A percentile compares a stretch with the other conserved stretches of the same genome.
Conservation (phyloP, 129 eudicot genomes). For the Calendula officinalis region DNA sequence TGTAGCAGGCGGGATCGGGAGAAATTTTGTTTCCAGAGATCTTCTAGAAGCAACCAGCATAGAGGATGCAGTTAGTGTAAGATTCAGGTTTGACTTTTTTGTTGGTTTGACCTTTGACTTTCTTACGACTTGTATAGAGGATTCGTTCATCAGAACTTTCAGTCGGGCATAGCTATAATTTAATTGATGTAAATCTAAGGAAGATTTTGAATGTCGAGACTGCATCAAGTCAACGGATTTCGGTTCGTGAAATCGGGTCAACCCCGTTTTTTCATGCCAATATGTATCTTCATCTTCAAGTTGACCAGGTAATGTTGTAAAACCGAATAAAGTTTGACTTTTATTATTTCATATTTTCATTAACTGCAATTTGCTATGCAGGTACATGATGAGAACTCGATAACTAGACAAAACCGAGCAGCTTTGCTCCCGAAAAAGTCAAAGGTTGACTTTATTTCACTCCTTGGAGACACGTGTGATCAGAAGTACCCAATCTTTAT, state of each 20-base stretch:
- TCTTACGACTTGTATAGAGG: conserved; percentile 44
- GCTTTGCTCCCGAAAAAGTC: conserved; percentile 59
- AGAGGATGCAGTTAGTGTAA: conserved; percentile 74
- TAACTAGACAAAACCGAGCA: conserved; percentile 75
- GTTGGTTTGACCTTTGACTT: background rate
- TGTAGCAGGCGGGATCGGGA: conserved; percentile 69
- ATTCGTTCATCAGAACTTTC: conserved; percentile 63
- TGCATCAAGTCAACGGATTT: conserved; percentile 73
- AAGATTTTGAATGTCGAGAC: conserved; percentile 87
- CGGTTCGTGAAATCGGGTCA: conserved; percentile 53
- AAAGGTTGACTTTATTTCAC: conserved; percentile 60
- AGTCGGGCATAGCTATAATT: conserved; percentile 86
- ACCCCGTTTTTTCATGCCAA: conserved; percentile 95
- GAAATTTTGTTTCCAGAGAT: conserved; percentile 89
- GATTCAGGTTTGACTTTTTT: conserved; percentile 14
- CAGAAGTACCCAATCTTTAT: conserved; percentile 74
- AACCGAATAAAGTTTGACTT: background rate
- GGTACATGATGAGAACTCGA: conserved; percentile 79
- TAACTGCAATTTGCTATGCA: conserved; percentile 27
- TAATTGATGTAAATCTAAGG: conserved; percentile 53
- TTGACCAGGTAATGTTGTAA: conserved; percentile 46
- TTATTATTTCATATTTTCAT: background rate
- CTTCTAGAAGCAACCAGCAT: conserved; percentile 85
- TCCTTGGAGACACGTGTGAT: conserved; percentile 64
- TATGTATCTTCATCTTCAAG: conserved; percentile 82